Evolutionary conservation across 2,329 filamentous ascomycete genomes (phyloP).

Genomic region (Penicillium sp.): DNA sequence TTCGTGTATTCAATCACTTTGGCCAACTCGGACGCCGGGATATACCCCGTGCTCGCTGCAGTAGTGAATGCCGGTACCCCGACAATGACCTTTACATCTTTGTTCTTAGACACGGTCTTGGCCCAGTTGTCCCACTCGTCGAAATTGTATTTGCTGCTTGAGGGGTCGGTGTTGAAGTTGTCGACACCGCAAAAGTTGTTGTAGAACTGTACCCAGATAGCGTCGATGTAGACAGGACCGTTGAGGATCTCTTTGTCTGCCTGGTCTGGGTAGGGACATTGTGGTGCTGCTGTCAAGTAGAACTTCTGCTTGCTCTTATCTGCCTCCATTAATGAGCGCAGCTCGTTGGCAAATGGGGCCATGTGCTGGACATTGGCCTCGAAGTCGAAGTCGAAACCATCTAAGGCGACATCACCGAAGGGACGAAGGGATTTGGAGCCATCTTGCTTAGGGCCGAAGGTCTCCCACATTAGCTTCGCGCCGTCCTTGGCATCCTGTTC

Average conservation of each 20-base stretch:
- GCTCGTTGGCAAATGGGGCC: constrained; percentile 58
- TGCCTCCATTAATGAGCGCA: constrained; percentile 57
- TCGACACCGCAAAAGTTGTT: constrained; percentile 66
- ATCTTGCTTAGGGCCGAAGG: constrained; percentile 61
- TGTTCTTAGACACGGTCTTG: constrained; percentile 56
- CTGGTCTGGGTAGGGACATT: constrained; percentile 65
- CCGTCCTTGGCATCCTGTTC: constrained; percentile 52
- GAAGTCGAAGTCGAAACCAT: constrained; percentile 78
- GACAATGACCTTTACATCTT: constrained; percentile 60
- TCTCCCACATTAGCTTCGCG: constrained; percentile 66
- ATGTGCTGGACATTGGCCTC: constrained; percentile 62
- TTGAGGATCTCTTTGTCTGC: constrained; percentile 59
- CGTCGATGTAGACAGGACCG: constrained; percentile 58
- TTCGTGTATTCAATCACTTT: constrained; percentile 56
- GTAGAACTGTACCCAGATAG: constrained; percentile 66
- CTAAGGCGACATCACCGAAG: constrained; percentile 64
- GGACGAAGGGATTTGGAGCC: constrained; percentile 56
- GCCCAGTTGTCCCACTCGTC: constrained; percentile 67
- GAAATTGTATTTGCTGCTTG: constrained; percentile 61
- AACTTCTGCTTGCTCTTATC: constrained; percentile 56
- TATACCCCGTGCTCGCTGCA: constrained; percentile 59
- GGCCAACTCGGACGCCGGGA: constrained; percentile 48
- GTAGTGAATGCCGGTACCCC: constrained; percentile 59
- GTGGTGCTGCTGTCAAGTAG: constrained; percentile 65
- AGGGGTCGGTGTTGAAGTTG: constrained; percentile 49